Conservation (phyloP, 1,284 basidiomycete species). For the Golubevia pallescens region DNA sequence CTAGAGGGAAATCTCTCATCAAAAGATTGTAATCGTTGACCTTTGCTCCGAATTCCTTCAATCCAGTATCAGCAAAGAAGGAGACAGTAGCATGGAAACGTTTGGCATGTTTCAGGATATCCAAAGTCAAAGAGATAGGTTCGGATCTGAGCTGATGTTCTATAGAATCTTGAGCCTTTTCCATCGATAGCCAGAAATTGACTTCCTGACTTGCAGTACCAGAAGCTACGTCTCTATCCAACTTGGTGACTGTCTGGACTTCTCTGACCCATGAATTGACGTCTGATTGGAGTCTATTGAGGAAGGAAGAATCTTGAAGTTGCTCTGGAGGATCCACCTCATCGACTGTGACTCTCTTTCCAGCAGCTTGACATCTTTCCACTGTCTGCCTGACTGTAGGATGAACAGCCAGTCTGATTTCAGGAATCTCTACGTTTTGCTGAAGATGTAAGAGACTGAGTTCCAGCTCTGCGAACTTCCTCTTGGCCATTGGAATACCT, state of each 20-base stretch:
- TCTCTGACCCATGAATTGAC: constrained; percentile 99
- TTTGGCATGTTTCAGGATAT: constrained; percentile 92
- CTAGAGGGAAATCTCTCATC: constrained; percentile 98
- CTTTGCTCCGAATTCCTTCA: constrained; percentile 72
- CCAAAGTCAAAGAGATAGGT: constrained; percentile 88
- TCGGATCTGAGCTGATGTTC: constrained; percentile 89
- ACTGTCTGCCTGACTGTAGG: constrained; percentile 87
- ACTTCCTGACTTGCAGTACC: constrained; percentile 98
- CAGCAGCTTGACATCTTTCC: constrained; percentile 67
- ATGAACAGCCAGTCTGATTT: constrained; percentile 90
- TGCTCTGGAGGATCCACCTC: constrained; percentile 74
- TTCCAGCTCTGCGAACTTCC: constrained; percentile 98
- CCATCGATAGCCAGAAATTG: constrained; percentile 97
- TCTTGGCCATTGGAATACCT: constrained; percentile 98
- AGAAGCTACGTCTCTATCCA: constrained; percentile 85
- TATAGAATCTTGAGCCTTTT: constrained; percentile 89
- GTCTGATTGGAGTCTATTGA: constrained; percentile 89
- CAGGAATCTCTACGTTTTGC: constrained; percentile 98
- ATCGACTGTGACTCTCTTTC: constrained; percentile 75
- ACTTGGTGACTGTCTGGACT: constrained; percentile 93
- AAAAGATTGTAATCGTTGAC: constrained; percentile 79
- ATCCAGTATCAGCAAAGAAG: constrained; percentile 94
- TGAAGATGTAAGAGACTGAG: constrained; percentile 93
- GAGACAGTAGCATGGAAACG: constrained; percentile 96
- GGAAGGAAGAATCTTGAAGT: constrained; percentile 85